These are phyloP conservation scores for Coniferiporia sulphurascens DNA, from an alignment of 1,284 basidiomycete species.

Conservation along the genomic window DNA sequence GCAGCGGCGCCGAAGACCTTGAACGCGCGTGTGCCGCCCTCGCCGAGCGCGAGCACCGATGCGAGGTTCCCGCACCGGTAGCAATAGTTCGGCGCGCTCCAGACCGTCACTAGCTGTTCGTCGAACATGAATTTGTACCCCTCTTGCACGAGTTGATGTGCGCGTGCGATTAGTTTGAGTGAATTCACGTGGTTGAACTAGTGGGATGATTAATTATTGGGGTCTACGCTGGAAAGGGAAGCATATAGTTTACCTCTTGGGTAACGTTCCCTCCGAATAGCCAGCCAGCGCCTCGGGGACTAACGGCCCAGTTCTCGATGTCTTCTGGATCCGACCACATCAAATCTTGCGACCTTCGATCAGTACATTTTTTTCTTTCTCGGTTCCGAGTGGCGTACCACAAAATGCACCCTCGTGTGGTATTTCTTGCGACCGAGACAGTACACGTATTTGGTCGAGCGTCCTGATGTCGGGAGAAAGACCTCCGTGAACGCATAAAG, in stretches of 20 bases:
- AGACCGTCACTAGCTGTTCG: slow-evolving; percentile 90
- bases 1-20: slow-evolving; percentile 79
- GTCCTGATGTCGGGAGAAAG: slow-evolving; percentile 90
- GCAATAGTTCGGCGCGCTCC: slow-evolving; percentile 97
- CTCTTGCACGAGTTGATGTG: slow-evolving; percentile 95
- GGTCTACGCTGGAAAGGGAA: neutral
- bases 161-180: slow-evolving; percentile 81
- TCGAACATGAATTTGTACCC: slow-evolving; percentile 99
- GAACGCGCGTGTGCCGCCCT: slow-evolving; percentile 61
- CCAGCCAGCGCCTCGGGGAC: slow-evolving; percentile 93
- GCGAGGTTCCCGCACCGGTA: slow-evolving; percentile 83
- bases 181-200: slow-evolving; percentile 93
- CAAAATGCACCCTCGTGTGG: slow-evolving; percentile 98
- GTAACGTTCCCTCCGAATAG: slow-evolving; percentile 89
- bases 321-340: slow-evolving; percentile 99
- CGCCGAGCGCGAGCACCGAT: slow-evolving; percentile 67
- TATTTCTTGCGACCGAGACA: slow-evolving; percentile 91
- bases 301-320: slow-evolving; percentile 93
- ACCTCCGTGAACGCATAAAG: slow-evolving; percentile 90
- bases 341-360: slow-evolving; percentile 52
- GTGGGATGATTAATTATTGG: neutral
- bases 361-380: neutral
- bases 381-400: slow-evolving; percentile 43
- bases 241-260: slow-evolving; percentile 54
- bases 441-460: slow-evolving; percentile 86